Evolutionary conservation across 495 filamentous ascomycete species (phyloP).

Genomic region (Podospora australis): DNA sequence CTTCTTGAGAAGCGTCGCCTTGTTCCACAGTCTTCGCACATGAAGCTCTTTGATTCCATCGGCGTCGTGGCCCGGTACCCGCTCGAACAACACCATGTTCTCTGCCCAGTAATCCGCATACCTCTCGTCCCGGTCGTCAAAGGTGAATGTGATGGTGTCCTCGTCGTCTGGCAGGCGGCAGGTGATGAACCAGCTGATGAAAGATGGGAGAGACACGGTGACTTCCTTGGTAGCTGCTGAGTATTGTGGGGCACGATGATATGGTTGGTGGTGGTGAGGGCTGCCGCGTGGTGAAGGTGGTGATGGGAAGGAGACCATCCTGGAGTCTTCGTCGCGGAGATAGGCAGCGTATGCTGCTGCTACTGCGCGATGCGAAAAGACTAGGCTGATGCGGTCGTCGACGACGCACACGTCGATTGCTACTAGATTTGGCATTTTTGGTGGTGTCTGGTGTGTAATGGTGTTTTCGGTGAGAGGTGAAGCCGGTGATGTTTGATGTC

Average conservation of each 20-base stretch:
- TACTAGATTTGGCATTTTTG: conserved; percentile 23
- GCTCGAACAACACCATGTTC: conserved; percentile 23
- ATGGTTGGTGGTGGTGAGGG: conserved; percentile 12
- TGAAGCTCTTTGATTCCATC: conserved; percentile 22
- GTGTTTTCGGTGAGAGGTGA: neutral
- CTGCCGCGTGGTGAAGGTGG: too few relatives aligned
- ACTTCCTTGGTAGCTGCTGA: conserved; percentile 21
- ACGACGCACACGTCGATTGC: conserved; percentile 27
- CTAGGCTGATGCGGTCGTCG: conserved; percentile 23
- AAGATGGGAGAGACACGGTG: conserved; percentile 20
- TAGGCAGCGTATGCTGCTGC: conserved; percentile 25
- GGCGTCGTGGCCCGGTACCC: conserved; percentile 7
- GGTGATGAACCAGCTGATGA: conserved; percentile 33
- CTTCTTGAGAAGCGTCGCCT: conserved; percentile 11
- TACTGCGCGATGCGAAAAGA: conserved; percentile 27
- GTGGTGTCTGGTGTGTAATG: neutral
- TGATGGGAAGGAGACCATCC: neutral
- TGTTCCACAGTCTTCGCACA: conserved; percentile 26
- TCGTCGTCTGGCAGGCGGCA: conserved; percentile 31
- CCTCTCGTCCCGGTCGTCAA: conserved; percentile 14
- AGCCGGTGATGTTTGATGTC: neutral
- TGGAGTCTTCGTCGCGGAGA: conserved; percentile 20
- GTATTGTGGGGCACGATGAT: conserved; percentile 16
- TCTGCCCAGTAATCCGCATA: conserved; percentile 21
- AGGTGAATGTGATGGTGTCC: conserved; percentile 27